phyloP scores from a whole-genome alignment of 2,329 filamentous ascomycete species.

The Microascus cirrosus region DNA sequence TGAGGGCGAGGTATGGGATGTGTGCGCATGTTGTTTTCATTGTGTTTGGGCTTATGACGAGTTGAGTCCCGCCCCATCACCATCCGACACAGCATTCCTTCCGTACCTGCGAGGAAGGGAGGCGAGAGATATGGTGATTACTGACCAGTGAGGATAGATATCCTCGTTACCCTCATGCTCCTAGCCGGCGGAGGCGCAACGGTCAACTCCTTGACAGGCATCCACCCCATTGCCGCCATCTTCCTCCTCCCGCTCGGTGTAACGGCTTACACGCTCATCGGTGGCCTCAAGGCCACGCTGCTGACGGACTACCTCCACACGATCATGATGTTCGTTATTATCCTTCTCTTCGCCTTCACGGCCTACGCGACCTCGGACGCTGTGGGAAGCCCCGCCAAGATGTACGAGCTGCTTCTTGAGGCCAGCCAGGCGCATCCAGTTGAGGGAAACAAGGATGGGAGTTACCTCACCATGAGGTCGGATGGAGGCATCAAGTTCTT shows the following conservation, averaged over 20 bases:
- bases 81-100: neutral
- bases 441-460: constrained; percentile 66
- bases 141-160: constrained; percentile 26
- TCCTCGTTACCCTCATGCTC: constrained; percentile 81
- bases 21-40: constrained; percentile 68
- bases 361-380: constrained; percentile 64
- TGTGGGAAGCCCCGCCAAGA: constrained; percentile 62
- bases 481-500: constrained; percentile 80
- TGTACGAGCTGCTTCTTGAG: constrained; percentile 67
- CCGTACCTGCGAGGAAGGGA: neutral
- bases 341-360: constrained; percentile 75
- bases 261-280: constrained; percentile 65
- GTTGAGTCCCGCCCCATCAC: neutral
- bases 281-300: constrained; percentile 79
- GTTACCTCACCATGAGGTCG: constrained; percentile 78
- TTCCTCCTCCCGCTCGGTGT: constrained; percentile 64
- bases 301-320: constrained; percentile 82
- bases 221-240: constrained; percentile 63
- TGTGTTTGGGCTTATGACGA: constrained; percentile 71
- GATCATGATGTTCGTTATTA: constrained; percentile 72
- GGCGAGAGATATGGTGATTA: neutral
- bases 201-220: constrained; percentile 29
- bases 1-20: constrained; percentile 66
- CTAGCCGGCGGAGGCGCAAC: constrained; percentile 67
- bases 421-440: constrained; percentile 63